Conservation (phyloP, 495 filamentous ascomycete genomes). For the Hypomontagnella monticulosa region DNA sequence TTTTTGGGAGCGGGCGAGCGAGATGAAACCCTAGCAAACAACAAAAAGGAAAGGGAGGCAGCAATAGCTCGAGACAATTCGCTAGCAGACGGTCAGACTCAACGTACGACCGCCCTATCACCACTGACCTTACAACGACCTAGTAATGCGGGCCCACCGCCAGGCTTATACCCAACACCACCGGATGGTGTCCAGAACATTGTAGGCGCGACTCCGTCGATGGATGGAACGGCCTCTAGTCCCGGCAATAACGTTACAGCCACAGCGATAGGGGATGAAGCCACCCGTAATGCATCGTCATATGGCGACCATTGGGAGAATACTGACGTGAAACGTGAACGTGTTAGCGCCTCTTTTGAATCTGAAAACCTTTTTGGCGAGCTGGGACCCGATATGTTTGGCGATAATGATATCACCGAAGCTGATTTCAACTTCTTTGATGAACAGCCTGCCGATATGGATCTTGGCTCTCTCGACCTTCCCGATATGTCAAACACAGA, state of each 20-base stretch:
- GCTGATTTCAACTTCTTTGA: conserved; percentile 94
- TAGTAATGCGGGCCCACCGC: conserved; percentile 61
- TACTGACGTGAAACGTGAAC: conserved; percentile 50
- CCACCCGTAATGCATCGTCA: conserved; percentile 22
- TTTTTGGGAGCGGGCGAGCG: conserved; percentile 58
- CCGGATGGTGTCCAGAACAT: conserved; percentile 73
- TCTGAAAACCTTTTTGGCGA: conserved; percentile 77
- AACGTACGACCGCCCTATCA: conserved; percentile 49
- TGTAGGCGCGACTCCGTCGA: conserved; percentile 57
- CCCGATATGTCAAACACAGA: conserved; percentile 33
- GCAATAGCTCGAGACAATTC: conserved; percentile 55
- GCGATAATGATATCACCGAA: conserved; percentile 82
- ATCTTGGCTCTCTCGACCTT: conserved; percentile 50
- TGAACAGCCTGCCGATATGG: conserved; percentile 52
- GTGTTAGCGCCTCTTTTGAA: conserved; percentile 52
- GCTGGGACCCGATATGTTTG: conserved; percentile 79
- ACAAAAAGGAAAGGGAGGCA: conserved; percentile 63
- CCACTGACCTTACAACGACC: conserved; percentile 58
- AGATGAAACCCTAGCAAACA: conserved; percentile 56
- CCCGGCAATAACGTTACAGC: conserved; percentile 52
- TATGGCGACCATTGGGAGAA: conserved; percentile 50
- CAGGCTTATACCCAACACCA: conserved; percentile 86
- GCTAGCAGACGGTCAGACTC: conserved; percentile 49
- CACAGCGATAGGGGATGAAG: conserved; percentile 43
- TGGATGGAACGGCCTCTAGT: conserved; percentile 59